Evolutionary conservation across 805 yeast genomes (phyloP), one percentile per base, ranked within the genome.

Genomic region (Yamadazyma tumulicola): DNA sequence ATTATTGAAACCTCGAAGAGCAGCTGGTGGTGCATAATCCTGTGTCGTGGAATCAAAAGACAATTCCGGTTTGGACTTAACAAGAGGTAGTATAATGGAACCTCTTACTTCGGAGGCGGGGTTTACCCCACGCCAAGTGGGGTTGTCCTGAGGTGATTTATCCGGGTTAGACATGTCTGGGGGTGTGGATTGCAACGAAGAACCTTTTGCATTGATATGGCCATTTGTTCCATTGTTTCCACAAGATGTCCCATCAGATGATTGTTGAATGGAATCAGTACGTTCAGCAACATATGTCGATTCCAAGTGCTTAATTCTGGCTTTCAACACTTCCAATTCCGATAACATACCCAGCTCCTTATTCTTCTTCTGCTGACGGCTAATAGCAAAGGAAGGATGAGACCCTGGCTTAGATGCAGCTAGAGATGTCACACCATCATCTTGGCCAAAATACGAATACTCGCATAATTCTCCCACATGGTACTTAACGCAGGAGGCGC

Each of bases 271-370:
- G 6, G 16, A 10, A 10, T 26, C 19, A 8, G 31, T 7, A 19
- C n/a, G 12, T 9, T 33, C 31, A 10, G 35, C 19, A n/a, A n/a
- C n/a, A n/a, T n/a, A n/a, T 3, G 41, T 27, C 1, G 70, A 68
- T 43, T 72, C 78, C 4, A 72, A 59, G 43, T 67, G 68, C 34
- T 59, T 65, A 25, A 72, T 67, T 37, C 69, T 62, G 32, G 38
- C 47, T 42, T 61, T 72, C 48, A 49, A 63, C 18, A 53, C 40
- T 22, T 70, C 69, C 59, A 66, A 26, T 2, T 47, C 50, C 2
- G 41, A 34, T 2, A 29, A 7, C 8, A 29, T 27, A 17, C 15
- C 16, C 17, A 26, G 28, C 7, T 7, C n/a, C 19, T 25, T 14
- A 5, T 18, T 16, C 7, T 8, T 19, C 19, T 6, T 13, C 8